Conservation (phyloP, 176 grass and related monocot species). For the Bonia amplexicaulis region DNA sequence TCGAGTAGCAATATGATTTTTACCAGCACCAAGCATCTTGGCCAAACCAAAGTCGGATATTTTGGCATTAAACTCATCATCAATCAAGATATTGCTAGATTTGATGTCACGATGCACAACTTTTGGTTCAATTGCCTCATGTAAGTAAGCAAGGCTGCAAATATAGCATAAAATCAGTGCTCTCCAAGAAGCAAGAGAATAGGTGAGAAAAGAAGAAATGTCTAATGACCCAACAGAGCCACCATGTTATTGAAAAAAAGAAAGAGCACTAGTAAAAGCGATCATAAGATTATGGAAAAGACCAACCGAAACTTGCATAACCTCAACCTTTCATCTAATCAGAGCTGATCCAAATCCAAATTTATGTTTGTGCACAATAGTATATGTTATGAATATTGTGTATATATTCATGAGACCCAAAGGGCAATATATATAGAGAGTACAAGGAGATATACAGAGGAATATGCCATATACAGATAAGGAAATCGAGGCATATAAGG, state of each 20-base stretch:
- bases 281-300: neutral
- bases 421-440: no score
- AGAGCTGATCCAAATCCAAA: neutral
- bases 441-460: no score
- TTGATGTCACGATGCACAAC: slow-evolving; percentile 97
- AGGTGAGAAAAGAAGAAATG: slow-evolving; percentile 8
- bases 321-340: neutral
- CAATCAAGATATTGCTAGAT: slow-evolving; percentile 89
- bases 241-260: neutral
- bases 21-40: slow-evolving; percentile 96
- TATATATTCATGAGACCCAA: no score
- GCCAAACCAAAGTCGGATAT: slow-evolving; percentile 96
- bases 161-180: slow-evolving; percentile 21
- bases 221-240: neutral
- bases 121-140: slow-evolving; percentile 95
- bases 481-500: no score
- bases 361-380: slow-evolving; percentile 5
- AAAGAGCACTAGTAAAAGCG: neutral
- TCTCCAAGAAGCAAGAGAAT: neutral
- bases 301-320: neutral
- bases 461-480: no score
- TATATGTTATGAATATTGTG: neutral
- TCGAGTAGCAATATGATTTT: slow-evolving; percentile 93
- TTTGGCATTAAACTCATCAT: slow-evolving; percentile 92
- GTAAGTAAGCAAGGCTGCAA: slow-evolving; percentile 89